phyloP scores from a whole-genome alignment of 345 rosid species.

The Eucalyptus virginea region DNA sequence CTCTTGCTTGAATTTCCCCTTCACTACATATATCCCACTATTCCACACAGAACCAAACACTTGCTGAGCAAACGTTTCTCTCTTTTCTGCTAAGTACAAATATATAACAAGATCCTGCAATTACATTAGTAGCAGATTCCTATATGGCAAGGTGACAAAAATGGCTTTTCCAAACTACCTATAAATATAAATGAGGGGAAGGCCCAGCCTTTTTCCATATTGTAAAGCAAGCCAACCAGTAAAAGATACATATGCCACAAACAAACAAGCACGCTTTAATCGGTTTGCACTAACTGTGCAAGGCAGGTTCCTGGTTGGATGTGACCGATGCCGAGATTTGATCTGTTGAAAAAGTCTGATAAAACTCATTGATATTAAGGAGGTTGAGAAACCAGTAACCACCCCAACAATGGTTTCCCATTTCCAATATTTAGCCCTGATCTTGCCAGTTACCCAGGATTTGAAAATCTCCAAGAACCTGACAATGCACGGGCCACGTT shows the following conservation, averaged over 20 bases:
- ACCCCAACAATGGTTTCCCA: constrained; percentile 44
- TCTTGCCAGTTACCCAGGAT: constrained; percentile 16
- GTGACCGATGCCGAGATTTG: too few species aligned
- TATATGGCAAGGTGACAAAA: neutral
- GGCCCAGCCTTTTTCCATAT: constrained; percentile 34
- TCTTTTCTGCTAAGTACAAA: neutral
- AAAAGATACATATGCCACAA: constrained; percentile 38
- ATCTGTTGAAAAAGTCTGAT: constrained; percentile 12
- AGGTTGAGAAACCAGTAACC: constrained; percentile 40
- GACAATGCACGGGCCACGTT: neutral
- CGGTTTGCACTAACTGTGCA: too few species aligned
- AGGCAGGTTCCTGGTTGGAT: too few species aligned
- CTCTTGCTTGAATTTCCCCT: neutral
- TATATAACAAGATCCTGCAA: neutral
- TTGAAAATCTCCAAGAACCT: constrained; percentile 23
- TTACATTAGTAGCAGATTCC: neutral
- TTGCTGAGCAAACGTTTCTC: neutral
- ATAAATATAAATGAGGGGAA: constrained; percentile 14
- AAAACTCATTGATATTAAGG: constrained; percentile 29
- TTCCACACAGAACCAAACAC: neutral
- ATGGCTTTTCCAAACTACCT: neutral
- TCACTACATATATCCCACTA: neutral
- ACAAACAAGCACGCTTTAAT: constrained; percentile 38
- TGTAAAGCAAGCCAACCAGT: constrained; percentile 45
- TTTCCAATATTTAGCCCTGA: constrained; percentile 19